Evolutionary conservation across 2,329 filamentous ascomycete species (phyloP), one percentile per base, ranked within the genome.

Genomic region (Taxawa tesnikishii): DNA sequence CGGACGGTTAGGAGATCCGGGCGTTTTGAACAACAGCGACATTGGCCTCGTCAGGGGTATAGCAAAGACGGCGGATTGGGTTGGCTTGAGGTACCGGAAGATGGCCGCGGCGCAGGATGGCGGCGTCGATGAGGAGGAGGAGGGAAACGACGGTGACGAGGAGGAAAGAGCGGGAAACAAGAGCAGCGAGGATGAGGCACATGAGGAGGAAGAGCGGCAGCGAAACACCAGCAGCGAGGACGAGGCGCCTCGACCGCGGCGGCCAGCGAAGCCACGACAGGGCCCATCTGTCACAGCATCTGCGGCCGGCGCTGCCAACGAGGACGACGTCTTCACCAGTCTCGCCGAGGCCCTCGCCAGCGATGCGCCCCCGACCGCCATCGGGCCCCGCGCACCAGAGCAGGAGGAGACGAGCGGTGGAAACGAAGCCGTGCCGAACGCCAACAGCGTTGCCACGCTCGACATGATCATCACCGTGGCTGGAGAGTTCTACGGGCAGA

Each of bases 391-490:
- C 5, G 16, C 14, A 30, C 16, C 14, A 31, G 29, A 31, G 14
- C 9, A 18, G 7, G 31, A 33, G 24, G 31, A 21, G 9, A 25
- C 23, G 11, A 25, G 19, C 15, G n/a, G 19, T 6, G 31, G 13
- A 13, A 26, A 27, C 3, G 15, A 31, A 30, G n/a, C 18, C 15
- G 28, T 34, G 14, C 39, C 42, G 8, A 34, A 40, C 27, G 24
- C 44, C 18, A 57, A 58, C 32, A 59, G 53, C 1, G 65, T 71
- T 16, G 79, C 75, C n/a, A 85, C 84, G 25, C 65, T 94, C 19
- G 87, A 92, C 57, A 93, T 93, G 83, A 83, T 94, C 32, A 63
- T 94, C 43, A 90, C 83, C 0, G 69, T 94, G 21, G 78, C 81
- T 29, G 87, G 84, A 45, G 85, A 94, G 57, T 75, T 82, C 43